Percentiles rank a stretch among this genome's conserved stretches.
These are phyloP conservation scores for Silene conica DNA, from an alignment of 148 eudicot species.

Conservation along the genomic window DNA sequence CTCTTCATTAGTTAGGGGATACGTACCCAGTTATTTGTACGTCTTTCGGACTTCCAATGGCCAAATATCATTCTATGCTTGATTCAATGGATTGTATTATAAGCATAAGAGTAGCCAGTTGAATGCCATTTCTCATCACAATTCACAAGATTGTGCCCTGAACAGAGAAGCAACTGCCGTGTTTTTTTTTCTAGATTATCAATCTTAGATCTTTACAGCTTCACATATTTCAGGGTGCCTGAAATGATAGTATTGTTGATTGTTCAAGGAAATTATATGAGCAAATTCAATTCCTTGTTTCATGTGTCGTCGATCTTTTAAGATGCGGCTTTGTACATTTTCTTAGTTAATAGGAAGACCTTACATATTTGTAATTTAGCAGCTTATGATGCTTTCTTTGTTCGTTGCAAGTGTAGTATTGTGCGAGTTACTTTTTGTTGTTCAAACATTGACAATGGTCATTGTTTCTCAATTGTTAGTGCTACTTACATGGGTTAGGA, in stretches of 20 bases:
- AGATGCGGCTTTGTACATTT: background rate
- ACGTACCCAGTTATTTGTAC: background rate
- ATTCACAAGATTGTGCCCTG: no score
- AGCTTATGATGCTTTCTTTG: background rate
- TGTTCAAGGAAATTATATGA: background rate
- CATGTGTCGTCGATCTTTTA: background rate
- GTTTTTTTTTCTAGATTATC: background rate
- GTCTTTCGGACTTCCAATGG: background rate
- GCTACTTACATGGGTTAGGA: constrained; percentile 1
- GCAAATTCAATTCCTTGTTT: background rate
- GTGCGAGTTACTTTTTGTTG: background rate
- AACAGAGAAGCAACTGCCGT: no score
- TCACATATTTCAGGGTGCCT: background rate
- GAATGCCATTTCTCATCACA: no score
- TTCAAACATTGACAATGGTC: background rate
- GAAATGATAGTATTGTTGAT: background rate
- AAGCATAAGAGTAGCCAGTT: background rate
- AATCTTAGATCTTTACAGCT: background rate
- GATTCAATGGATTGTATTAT: background rate
- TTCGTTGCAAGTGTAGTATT: background rate
- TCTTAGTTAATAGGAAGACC: background rate
- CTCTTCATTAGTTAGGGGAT: background rate
- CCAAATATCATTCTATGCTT: background rate
- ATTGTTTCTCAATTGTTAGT: background rate
- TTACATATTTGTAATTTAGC: background rate